Evolutionary conservation across 345 rosid genomes (phyloP), one percentile per base, ranked within the genome.

Genomic region (Salix exigua): DNA sequence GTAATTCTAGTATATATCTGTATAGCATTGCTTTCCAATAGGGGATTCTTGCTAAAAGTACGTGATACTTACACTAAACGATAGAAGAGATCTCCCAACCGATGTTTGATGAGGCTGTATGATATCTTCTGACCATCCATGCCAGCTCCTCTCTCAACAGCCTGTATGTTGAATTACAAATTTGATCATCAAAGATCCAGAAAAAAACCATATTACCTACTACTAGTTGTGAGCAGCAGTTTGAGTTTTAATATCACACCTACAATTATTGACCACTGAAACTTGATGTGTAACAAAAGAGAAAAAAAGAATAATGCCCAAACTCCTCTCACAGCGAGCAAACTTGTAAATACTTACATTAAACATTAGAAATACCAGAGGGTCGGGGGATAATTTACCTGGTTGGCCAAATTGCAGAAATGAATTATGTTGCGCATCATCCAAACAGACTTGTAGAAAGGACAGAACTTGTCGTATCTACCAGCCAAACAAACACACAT

Each of bases 341-440:
- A 40, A 40, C 25, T 25, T 4, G 31, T 16, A 58, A 12, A 58
- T 58, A 25, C 11, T 40, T 40, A 10, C 44, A 40, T 11, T 10
- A 40, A 40, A 33, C 19, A 9, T n/a, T 9, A 3, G 28, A 58
- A 33, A 58, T 58, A n/a, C 25, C 26, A 16, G 33, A 33, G 46
- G 25, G 5, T 46, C 2, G 21, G 9, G 37, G 16, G 44, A 65
- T 23, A 50, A 67, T 14, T 26, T 86, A 96, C 99, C 97, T 96
- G 99, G 73, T 96, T 96, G 84, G 99, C 97, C 88, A 96, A 83
- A 84, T 88, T 90, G 87, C 80, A 92, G 88, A 89, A 96, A 86
- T 94, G 99, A 73, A 96, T 88, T 37, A 96, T 96, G 89, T 96
- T 96, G 82, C 98, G 99, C 99, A 96, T 96, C 99, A 96, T 91